Conservation (phyloP, 2,329 filamentous ascomycete species). For the Tolypocladium inflatum region DNA sequence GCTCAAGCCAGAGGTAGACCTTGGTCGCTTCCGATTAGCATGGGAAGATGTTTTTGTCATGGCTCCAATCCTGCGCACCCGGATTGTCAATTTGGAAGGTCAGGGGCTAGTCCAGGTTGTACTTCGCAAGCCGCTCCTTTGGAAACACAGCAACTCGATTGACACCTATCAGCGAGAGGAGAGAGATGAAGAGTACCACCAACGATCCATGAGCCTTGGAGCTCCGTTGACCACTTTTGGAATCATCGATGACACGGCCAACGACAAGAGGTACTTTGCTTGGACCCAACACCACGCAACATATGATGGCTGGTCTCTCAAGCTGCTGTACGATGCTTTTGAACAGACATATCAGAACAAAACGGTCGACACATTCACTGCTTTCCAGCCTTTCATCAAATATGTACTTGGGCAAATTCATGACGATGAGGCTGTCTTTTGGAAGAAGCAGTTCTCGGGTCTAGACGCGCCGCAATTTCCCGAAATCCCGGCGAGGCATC, state of each 20-base stretch:
- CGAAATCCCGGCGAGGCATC: not conserved
- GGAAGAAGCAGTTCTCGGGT: not conserved
- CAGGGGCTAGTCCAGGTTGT: not conserved
- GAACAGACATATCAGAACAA: not conserved
- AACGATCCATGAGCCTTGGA: not conserved
- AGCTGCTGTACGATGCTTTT: not conserved
- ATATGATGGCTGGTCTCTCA: not conserved
- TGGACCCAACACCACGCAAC: not conserved
- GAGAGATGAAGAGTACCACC: not conserved
- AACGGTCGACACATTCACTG: not conserved
- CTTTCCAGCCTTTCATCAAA: not conserved
- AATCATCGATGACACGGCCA: not conserved
- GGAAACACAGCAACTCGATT: not conserved
- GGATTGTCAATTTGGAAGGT: not conserved
- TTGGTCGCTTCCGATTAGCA: not conserved
- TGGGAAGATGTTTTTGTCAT: not conserved
- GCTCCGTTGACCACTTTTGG: not conserved
- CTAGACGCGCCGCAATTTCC: not conserved
- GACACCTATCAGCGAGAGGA: not conserved
- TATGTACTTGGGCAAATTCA: not conserved
- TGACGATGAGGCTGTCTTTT: not conserved
- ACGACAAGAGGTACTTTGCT: not conserved
- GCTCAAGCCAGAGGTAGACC: not conserved
- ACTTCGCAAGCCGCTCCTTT: not conserved
- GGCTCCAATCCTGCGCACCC: not conserved